phyloP scores from a whole-genome alignment of 257 asterid species.

The Solanum habrochaites region DNA sequence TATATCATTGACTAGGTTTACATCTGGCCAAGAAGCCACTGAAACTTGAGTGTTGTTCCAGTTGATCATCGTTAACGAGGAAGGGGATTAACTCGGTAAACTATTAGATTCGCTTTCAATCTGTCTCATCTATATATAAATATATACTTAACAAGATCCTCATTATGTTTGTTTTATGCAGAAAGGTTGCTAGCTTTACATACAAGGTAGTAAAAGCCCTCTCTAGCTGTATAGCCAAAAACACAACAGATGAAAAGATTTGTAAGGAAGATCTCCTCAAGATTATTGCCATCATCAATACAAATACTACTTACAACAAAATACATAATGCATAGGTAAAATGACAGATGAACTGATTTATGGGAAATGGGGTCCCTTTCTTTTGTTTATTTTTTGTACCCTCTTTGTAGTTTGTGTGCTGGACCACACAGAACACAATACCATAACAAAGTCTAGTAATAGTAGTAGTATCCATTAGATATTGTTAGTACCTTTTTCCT shows the following conservation, averaged over 20 bases:
- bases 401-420: slow-evolving; percentile 34
- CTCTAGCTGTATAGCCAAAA: slow-evolving; percentile 25
- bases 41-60: slow-evolving; percentile 53
- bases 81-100: slow-evolving; percentile 41
- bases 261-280: slow-evolving; percentile 42
- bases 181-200: slow-evolving; percentile 52
- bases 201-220: slow-evolving; percentile 26
- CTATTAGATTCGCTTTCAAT: not conserved
- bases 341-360: slow-evolving; percentile 64
- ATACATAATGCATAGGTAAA: slow-evolving; percentile 62
- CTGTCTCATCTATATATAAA: not conserved
- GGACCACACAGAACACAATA: slow-evolving; percentile 36
- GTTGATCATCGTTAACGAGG: slow-evolving; percentile 38
- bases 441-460: not conserved
- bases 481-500: not conserved
- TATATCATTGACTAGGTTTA: slow-evolving; percentile 22
- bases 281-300: slow-evolving; percentile 63
- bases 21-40: slow-evolving; percentile 62
- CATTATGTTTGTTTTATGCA: slow-evolving; percentile 32
- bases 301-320: slow-evolving; percentile 41
- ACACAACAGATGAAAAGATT: slow-evolving; percentile 46
- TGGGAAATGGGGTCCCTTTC: slow-evolving; percentile 47
- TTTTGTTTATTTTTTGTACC: slow-evolving; percentile 37
- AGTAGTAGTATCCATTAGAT: not conserved
- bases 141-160: not conserved